Conservation (phyloP, 164 flowering plant species). For the Nelumbo lutea region DNA sequence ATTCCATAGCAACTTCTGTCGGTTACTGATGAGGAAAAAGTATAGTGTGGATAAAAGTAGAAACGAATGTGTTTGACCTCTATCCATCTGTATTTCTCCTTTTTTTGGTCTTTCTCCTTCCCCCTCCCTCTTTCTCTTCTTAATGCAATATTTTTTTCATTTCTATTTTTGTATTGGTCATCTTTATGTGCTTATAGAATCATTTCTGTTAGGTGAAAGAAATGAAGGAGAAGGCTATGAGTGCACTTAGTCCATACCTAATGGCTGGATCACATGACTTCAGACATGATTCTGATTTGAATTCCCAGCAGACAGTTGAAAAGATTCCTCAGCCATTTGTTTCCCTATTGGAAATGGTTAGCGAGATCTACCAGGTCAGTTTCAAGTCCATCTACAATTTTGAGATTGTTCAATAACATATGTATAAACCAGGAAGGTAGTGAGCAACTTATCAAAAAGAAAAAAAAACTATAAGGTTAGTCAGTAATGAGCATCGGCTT, state of each 20-base stretch:
- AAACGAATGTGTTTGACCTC: too few relatives aligned
- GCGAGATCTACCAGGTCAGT: conserved; percentile 88
- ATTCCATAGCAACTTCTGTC: too few relatives aligned
- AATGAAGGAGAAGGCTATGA: conserved; percentile 90
- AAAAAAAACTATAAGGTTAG: too few relatives aligned
- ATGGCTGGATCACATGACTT: conserved; percentile 41
- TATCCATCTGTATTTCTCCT: too few relatives aligned
- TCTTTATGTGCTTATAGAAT: conserved; percentile 7
- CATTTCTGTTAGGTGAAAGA: conserved; percentile 67
- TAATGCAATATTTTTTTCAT: too few relatives aligned
- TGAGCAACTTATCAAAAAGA: too few relatives aligned
- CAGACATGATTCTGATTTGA: conserved; percentile 31
- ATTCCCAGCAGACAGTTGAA: conserved; percentile 37
- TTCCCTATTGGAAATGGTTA: conserved; percentile 89
- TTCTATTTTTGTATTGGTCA: background rate
- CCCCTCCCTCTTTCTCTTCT: too few relatives aligned
- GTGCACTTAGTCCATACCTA: conserved; percentile 56
- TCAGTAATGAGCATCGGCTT: too few relatives aligned
- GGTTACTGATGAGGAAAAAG: too few relatives aligned
- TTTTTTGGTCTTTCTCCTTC: too few relatives aligned
- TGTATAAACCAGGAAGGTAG: background rate
- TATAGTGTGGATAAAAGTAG: too few relatives aligned
- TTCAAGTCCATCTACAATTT: background rate
- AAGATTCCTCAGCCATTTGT: conserved; percentile 56
- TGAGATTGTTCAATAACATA: background rate